These are phyloP conservation scores for Mrakia gelida DNA, from an alignment of 768 basidiomycete genomes.

Conservation along the genomic window DNA sequence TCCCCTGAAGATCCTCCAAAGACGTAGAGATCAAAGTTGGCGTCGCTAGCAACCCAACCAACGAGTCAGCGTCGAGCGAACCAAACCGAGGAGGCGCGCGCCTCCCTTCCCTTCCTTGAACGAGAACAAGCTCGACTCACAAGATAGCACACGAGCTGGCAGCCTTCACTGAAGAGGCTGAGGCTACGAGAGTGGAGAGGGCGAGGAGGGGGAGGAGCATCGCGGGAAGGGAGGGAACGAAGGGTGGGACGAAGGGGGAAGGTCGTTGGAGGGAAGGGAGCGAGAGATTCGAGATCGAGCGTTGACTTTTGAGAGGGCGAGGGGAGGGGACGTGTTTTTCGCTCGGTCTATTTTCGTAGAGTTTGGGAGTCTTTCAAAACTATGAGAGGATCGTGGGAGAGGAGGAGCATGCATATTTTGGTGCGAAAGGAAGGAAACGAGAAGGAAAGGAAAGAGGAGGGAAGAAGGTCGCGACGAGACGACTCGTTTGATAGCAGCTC, in stretches of 20 bases:
- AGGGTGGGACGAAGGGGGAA: background rate
- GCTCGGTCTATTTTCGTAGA: background rate
- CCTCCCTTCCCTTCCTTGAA: too few species aligned
- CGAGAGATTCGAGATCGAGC: background rate
- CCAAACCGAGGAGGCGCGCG: background rate
- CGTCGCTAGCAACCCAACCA: constrained; percentile 48
- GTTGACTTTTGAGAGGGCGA: too few species aligned
- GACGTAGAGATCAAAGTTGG: constrained; percentile 74
- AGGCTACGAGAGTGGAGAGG: background rate
- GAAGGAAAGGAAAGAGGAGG: background rate
- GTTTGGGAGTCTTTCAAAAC: background rate
- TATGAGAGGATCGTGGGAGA: background rate
- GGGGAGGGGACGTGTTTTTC: background rate
- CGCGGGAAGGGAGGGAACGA: background rate
- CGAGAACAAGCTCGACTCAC: background rate
- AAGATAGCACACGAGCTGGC: constrained; percentile 18
- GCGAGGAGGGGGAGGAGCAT: background rate
- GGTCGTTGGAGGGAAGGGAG: background rate
- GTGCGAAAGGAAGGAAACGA: background rate
- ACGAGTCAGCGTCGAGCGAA: too few species aligned
- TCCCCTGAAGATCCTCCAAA: constrained; percentile 83
- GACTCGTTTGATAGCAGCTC: background rate
- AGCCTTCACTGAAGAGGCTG: background rate
- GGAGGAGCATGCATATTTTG: background rate
- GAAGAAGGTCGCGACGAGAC: background rate